These are phyloP conservation scores for Neotropicomus parvogracilis DNA, from an alignment of 1,284 basidiomycete genomes.

Conservation along the genomic window DNA sequence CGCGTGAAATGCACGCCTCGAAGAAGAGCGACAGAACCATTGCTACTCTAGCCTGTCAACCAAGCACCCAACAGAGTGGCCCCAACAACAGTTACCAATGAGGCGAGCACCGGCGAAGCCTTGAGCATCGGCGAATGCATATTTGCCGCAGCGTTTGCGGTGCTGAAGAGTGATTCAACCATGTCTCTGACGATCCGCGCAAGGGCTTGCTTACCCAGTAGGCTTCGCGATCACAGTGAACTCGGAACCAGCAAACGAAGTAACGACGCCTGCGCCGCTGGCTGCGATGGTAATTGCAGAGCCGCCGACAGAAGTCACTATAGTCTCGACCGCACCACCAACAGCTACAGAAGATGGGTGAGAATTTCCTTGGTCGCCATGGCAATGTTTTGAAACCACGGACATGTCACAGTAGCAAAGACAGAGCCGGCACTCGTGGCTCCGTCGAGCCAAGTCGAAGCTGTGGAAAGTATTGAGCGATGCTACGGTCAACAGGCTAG, in stretches of 20 bases:
- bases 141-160: conserved; percentile 14
- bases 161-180: conserved; percentile 4
- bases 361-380: not conserved
- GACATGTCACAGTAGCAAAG: conserved; percentile 50
- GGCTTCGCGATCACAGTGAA: conserved; percentile 29
- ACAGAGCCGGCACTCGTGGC: conserved; percentile 21
- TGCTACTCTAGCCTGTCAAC: conserved; percentile 28
- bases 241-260: conserved; percentile 37
- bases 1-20: not conserved
- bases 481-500: not conserved
- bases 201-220: conserved; percentile 13
- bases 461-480: conserved; percentile 9
- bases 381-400: conserved; percentile 18
- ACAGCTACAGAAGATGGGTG: conserved; percentile 37
- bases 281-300: conserved; percentile 51
- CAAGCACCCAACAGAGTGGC: conserved; percentile 32
- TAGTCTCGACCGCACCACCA: conserved; percentile 31
- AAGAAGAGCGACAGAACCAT: not conserved
- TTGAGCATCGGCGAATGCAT: conserved; percentile 3
- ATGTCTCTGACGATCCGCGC: not conserved
- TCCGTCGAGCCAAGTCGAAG: conserved; percentile 17
- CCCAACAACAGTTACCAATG: conserved; percentile 35
- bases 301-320: conserved; percentile 47
- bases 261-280: conserved; percentile 35
- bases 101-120: conserved; percentile 9